These are phyloP conservation scores for Yarrowia porcina DNA, from an alignment of 805 yeast genomes.

Conservation along the genomic window DNA sequence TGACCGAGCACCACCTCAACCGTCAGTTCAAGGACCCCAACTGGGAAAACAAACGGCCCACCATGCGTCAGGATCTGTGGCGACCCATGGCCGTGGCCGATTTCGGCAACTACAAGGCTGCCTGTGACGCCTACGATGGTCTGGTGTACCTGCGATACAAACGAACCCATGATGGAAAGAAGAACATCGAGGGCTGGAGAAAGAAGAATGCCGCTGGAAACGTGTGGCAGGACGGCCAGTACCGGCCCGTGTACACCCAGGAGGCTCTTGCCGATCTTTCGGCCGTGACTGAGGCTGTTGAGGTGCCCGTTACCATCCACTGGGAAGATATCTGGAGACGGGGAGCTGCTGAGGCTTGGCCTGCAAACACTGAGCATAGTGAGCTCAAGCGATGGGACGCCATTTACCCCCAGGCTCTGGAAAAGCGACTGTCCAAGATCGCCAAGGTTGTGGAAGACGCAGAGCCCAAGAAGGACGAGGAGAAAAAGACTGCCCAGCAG, in stretches of 20 bases:
- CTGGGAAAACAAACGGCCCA: conserved; percentile 84
- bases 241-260: conserved; percentile 83
- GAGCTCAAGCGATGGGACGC: conserved; percentile 22
- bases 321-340: conserved; percentile 90
- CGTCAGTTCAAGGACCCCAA: conserved; percentile 76
- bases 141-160: conserved; percentile 68
- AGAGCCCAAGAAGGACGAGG: too few relatives aligned
- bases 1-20: conserved; percentile 49
- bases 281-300: conserved; percentile 63
- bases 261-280: conserved; percentile 86
- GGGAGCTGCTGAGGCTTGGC: conserved; percentile 52
- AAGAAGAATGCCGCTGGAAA: conserved; percentile 72
- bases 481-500: background rate
- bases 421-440: conserved; percentile 5
- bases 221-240: conserved; percentile 83
- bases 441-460: background rate
- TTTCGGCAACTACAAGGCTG: conserved; percentile 55
- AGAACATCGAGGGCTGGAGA: conserved; percentile 63
- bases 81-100: conserved; percentile 82
- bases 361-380: conserved; percentile 11
- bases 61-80: conserved; percentile 83
- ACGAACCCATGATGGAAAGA: conserved; percentile 59
- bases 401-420: conserved; percentile 20
- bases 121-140: conserved; percentile 70
- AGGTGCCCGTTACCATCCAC: conserved; percentile 46